Conservation (phyloP, 176 grass and related monocot genomes). For the Coix lacrymajobi region DNA sequence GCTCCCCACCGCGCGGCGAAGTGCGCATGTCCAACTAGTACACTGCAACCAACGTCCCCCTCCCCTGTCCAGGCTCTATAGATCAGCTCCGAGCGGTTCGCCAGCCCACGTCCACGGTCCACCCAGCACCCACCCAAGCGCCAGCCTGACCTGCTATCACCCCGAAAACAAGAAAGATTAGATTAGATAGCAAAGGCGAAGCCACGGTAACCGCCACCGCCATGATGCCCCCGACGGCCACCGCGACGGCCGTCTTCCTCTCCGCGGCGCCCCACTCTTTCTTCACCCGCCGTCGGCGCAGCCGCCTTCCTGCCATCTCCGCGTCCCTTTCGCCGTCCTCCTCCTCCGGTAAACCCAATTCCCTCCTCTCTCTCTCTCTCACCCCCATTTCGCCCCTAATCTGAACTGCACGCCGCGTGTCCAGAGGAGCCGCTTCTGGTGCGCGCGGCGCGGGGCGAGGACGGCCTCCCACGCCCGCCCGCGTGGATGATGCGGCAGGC, state of each 20-base stretch:
- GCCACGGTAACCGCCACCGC: background rate
- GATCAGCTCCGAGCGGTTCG: too few species aligned
- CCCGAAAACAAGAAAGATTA: background rate
- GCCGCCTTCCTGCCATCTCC: background rate
- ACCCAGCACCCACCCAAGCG: too few species aligned
- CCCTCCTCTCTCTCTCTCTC: background rate
- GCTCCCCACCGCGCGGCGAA: too few species aligned
- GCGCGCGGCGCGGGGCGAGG: conserved; percentile 71
- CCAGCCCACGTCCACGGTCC: too few species aligned
- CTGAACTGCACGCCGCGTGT: conserved; percentile 1
- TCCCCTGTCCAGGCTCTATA: too few species aligned
- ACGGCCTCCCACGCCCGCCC: conserved; percentile 57
- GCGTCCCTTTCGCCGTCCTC: conserved; percentile 30
- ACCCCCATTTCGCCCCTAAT: conserved; percentile 19
- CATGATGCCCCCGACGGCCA: conserved; percentile 3
- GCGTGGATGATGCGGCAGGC: conserved; percentile 99
- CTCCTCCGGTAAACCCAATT: conserved; percentile 23
- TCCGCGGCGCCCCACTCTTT: conserved; percentile 8
- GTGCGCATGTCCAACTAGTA: too few species aligned
- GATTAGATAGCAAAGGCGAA: conserved; percentile 16
- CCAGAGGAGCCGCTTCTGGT: conserved; percentile 82
- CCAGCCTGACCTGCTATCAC: background rate
- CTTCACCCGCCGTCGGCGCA: background rate
- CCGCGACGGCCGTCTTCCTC: conserved; percentile 25
- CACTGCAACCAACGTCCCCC: too few species aligned